Evolutionary conservation across 495 filamentous ascomycete genomes (phyloP).

Genomic region (Parmelia sp.): DNA sequence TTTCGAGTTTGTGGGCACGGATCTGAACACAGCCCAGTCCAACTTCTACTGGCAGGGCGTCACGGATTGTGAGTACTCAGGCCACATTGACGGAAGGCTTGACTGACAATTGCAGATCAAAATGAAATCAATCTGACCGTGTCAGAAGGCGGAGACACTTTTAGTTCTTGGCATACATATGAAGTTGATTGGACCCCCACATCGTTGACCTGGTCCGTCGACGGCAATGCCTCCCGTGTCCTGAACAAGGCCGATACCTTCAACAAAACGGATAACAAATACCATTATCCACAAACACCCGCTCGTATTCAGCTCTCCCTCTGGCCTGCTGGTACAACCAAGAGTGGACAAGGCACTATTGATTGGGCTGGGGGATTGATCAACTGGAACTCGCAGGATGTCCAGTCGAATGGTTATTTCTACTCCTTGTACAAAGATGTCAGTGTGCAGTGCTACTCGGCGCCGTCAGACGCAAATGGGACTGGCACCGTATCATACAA

Average conservation of each 20-base stretch:
- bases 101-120: conserved; percentile 49
- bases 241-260: conserved; percentile 70
- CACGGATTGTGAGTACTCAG: conserved; percentile 65
- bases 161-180: conserved; percentile 77
- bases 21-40: conserved; percentile 72
- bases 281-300: conserved; percentile 87
- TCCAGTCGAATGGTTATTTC: conserved; percentile 81
- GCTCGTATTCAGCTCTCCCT: conserved; percentile 90
- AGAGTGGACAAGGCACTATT: conserved; percentile 78
- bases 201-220: conserved; percentile 73
- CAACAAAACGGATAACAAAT: conserved; percentile 76
- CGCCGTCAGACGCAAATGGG: conserved; percentile 56
- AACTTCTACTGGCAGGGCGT: conserved; percentile 98
- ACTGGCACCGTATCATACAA: conserved; percentile 62
- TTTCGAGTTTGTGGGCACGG: conserved; percentile 85
- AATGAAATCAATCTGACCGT: conserved; percentile 66
- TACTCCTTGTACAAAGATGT: conserved; percentile 76
- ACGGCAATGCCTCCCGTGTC: conserved; percentile 67
- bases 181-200: conserved; percentile 92
- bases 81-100: not conserved
- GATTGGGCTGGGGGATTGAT: conserved; percentile 87
- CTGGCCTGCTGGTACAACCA: conserved; percentile 82
- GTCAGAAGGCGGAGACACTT: conserved; percentile 54
- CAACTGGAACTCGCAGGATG: conserved; percentile 76
- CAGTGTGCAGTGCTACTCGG: conserved; percentile 75